Conservation (phyloP, 1,284 basidiomycete species). For the Ustilago lituana region DNA sequence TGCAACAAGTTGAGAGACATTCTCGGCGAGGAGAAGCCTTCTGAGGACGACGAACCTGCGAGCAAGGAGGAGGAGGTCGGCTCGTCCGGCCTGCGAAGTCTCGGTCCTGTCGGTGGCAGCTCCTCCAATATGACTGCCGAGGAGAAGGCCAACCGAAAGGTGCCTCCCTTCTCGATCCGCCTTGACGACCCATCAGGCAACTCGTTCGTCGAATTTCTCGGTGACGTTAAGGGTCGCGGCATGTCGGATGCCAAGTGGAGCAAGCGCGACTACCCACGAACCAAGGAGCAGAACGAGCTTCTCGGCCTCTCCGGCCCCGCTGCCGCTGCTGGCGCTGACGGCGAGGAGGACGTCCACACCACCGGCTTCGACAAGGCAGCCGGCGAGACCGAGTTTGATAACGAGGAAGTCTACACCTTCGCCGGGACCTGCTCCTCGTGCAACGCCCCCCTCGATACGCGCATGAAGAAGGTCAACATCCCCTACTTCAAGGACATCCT, state of each 20-base stretch:
- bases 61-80: conserved; percentile 66
- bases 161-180: conserved; percentile 82
- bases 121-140: conserved; percentile 28
- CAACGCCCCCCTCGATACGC: conserved; percentile 81
- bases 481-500: conserved; percentile 99
- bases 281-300: conserved; percentile 82
- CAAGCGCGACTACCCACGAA: conserved; percentile 84
- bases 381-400: conserved; percentile 68
- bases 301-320: conserved; percentile 75
- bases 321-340: conserved; percentile 60
- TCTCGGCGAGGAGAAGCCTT: conserved; percentile 73
- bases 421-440: conserved; percentile 89
- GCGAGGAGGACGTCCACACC: conserved; percentile 63
- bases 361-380: conserved; percentile 62
- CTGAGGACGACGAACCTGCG: conserved; percentile 46
- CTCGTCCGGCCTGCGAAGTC: conserved; percentile 27
- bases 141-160: conserved; percentile 69
- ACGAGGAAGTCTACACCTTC: conserved; percentile 90
- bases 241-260: conserved; percentile 90
- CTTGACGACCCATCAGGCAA: conserved; percentile 95
- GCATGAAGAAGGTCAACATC: conserved; percentile 96
- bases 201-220: conserved; percentile 74
- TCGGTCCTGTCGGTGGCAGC: conserved; percentile 38
- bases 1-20: conserved; percentile 77
- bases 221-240: conserved; percentile 65